A percentile compares a stretch with the other conserved stretches of the same genome.
Conservation (phyloP, 23 red algal genomes). For the Pyropia haitanensis region DNA sequence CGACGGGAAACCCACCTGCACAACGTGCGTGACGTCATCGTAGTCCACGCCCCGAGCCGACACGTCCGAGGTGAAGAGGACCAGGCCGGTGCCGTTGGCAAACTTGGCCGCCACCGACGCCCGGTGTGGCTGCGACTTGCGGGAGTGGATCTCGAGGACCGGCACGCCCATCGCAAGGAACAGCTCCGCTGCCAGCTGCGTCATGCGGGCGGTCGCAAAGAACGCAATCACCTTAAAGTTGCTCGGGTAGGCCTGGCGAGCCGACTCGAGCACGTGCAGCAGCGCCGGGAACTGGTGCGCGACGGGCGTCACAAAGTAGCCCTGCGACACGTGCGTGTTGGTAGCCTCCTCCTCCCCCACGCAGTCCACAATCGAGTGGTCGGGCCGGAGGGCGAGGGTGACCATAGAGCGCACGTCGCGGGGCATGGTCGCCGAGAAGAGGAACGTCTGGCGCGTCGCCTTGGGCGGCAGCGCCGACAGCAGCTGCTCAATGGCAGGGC, state of each 20-base stretch:
- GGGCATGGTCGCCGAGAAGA: slow-evolving; percentile 21
- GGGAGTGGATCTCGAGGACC: slow-evolving; percentile 71
- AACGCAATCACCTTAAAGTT: slow-evolving; percentile 85
- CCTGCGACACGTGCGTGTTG: slow-evolving; percentile 22
- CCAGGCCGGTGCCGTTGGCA: slow-evolving; percentile 15
- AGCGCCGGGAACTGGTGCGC: slow-evolving; percentile 31
- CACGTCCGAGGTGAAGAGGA: slow-evolving; percentile 67
- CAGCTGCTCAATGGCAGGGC: slow-evolving; percentile 44
- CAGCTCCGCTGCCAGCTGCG: slow-evolving; percentile 61
- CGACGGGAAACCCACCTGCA: slow-evolving; percentile 64
- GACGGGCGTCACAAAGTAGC: slow-evolving; percentile 18
- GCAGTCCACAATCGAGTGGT: slow-evolving; percentile 22
- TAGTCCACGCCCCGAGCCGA: slow-evolving; percentile 61
- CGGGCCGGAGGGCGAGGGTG: slow-evolving; percentile 13
- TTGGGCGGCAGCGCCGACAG: slow-evolving; percentile 15
- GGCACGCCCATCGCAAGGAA: slow-evolving; percentile 28
- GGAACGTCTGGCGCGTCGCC: slow-evolving; percentile 23
- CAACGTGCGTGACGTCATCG: slow-evolving; percentile 50
- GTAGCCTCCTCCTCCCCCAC: slow-evolving; percentile 9
- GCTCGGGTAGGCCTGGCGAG: too few relatives aligned
- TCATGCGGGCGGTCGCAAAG: slow-evolving; percentile 49
- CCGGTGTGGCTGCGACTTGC: slow-evolving; percentile 33
- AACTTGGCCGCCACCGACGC: slow-evolving; percentile 27
- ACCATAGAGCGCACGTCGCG: slow-evolving; percentile 8
- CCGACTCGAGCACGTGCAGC: slow-evolving; percentile 12